Percentiles rank a stretch among this genome's conserved stretches.
Evolutionary conservation across 1,139 yeast genomes (phyloP).

Genomic region (Kodamaea ohmeri): DNA sequence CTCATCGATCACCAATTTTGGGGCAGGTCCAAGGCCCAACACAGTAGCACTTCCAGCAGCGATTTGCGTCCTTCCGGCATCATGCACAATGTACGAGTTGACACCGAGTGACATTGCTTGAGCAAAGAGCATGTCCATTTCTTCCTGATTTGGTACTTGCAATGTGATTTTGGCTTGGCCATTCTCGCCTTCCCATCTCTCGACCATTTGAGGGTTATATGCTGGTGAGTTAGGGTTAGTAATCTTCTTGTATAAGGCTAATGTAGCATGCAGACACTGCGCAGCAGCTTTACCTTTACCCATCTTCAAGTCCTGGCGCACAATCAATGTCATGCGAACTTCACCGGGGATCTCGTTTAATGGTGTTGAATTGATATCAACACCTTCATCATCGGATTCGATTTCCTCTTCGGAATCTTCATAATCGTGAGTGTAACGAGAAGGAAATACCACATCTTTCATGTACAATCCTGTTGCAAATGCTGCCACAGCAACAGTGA

Average conservation of each 20-base stretch:
- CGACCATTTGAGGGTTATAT: conserved; percentile 56
- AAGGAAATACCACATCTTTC: conserved; percentile 14
- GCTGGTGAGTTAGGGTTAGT: conserved; percentile 51
- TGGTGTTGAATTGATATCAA: conserved; percentile 52
- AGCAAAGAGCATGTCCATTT: conserved; percentile 74
- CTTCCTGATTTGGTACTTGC: conserved; percentile 72
- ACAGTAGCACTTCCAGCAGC: conserved; percentile 96
- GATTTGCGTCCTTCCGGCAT: conserved; percentile 95
- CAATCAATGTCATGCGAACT: conserved; percentile 83
- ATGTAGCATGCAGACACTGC: conserved; percentile 97
- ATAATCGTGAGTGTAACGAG: conserved; percentile 32
- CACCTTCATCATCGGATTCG: conserved; percentile 38
- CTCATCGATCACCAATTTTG: conserved; percentile 75
- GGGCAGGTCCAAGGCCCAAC: conserved; percentile 94
- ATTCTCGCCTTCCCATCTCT: conserved; percentile 70
- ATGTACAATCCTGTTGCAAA: conserved; percentile 28
- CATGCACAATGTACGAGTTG: conserved; percentile 79
- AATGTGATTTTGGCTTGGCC: conserved; percentile 97
- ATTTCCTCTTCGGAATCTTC: conserved; percentile 23
- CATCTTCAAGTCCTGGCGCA: conserved; percentile 88
- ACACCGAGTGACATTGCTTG: conserved; percentile 78
- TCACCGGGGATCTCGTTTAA: conserved; percentile 70
- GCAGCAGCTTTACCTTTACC: conserved; percentile 96
- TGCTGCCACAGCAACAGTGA: conserved; percentile 23
- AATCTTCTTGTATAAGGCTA: conserved; percentile 79